These are phyloP conservation scores for Alternaria sp. DNA, from an alignment of 2,329 filamentous ascomycete genomes.

Conservation along the genomic window DNA sequence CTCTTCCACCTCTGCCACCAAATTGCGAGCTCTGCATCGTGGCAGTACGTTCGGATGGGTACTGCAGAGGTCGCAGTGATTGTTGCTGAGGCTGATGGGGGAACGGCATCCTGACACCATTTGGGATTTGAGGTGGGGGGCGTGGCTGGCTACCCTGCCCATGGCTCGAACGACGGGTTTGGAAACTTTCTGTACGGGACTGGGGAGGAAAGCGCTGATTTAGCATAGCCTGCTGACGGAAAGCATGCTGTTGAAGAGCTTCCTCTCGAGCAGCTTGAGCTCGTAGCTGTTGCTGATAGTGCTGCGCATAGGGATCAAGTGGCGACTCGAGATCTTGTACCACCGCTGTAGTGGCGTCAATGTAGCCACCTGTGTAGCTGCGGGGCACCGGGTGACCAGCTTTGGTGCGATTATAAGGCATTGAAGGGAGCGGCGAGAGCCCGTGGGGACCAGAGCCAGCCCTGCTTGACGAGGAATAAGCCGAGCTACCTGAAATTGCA, in stretches of 20 bases:
- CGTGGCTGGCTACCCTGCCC: background rate
- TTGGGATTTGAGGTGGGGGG: background rate
- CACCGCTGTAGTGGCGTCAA: constrained; percentile 29
- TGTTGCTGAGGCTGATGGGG: background rate
- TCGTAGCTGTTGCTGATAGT: constrained; percentile 8
- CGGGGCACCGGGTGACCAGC: constrained; percentile 2
- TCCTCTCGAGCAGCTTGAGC: constrained; percentile 7
- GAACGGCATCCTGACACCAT: background rate
- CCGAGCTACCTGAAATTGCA: constrained; percentile 7
- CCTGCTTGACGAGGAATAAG: constrained; percentile 5
- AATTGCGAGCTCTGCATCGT: background rate
- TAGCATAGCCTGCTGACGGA: background rate
- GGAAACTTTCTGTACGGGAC: background rate
- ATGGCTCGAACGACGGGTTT: background rate
- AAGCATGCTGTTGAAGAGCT: background rate
- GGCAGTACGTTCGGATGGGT: background rate
- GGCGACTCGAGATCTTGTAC: constrained; percentile 32
- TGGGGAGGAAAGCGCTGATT: background rate
- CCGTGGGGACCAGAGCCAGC: background rate
- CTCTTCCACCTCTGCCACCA: background rate
- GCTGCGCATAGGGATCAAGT: constrained; percentile 30
- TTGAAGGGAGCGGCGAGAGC: constrained; percentile 25
- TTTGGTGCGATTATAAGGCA: constrained; percentile 27
- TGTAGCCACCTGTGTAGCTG: background rate
- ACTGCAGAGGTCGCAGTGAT: background rate